phyloP scores from a whole-genome alignment of 108 stramenopile species.

The Skeletonema costatum region DNA sequence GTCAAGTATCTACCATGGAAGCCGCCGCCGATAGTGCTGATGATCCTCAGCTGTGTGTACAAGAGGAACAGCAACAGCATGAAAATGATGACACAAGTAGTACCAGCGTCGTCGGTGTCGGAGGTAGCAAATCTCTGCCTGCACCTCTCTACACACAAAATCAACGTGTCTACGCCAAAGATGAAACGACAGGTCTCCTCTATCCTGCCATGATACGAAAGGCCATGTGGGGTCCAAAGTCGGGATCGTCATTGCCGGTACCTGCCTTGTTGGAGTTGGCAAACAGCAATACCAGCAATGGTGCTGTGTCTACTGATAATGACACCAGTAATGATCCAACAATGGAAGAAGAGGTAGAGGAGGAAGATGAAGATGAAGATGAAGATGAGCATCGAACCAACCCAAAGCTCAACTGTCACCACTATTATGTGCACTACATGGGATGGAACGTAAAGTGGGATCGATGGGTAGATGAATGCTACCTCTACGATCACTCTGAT shows the following conservation, averaged over 20 bases:
- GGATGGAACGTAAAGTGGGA: constrained; percentile 85
- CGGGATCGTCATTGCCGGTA: background rate
- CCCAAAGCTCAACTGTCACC: constrained; percentile 41
- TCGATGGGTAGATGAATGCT: constrained; percentile 70
- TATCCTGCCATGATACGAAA: constrained; percentile 64
- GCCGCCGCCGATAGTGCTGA: background rate
- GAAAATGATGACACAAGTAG: background rate
- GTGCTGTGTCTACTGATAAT: background rate
- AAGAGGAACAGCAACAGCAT: background rate
- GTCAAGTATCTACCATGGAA: background rate
- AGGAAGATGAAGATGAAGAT: constrained; percentile 27
- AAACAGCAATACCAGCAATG: background rate
- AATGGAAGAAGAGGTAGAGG: constrained; percentile 5
- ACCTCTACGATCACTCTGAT: constrained; percentile 47
- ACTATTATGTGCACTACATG: constrained; percentile 78
- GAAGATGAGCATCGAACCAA: constrained; percentile 8
- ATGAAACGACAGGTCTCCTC: constrained; percentile 56
- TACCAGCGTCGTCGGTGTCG: background rate
- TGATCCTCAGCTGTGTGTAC: background rate
- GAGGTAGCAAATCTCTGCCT: background rate
- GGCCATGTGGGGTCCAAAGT: constrained; percentile 50
- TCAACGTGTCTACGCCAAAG: constrained; percentile 63
- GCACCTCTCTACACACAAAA: constrained; percentile 4
- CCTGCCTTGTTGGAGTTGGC: background rate
- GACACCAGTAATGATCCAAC: background rate